Percentiles rank a stretch among this genome's conserved stretches.
These are phyloP conservation scores for Hypsizygus marmoreus DNA, from an alignment of 768 basidiomycete genomes.

Conservation along the genomic window DNA sequence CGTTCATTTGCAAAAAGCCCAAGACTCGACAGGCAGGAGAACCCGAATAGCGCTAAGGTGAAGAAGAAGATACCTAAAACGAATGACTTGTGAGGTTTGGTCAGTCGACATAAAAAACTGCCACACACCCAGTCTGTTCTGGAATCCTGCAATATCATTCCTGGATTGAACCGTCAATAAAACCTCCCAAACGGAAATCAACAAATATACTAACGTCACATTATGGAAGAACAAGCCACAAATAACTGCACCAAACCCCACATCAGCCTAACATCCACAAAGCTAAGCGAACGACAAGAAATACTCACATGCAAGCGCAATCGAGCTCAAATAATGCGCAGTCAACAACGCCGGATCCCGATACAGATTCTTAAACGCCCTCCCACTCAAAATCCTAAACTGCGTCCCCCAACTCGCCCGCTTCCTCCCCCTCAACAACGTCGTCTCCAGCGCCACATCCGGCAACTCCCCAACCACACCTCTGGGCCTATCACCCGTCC, in stretches of 20 bases:
- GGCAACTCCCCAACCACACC: conserved; percentile 57
- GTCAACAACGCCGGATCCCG: conserved; percentile 89
- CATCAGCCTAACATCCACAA: conserved; percentile 6
- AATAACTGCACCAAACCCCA: conserved; percentile 71
- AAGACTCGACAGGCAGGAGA: conserved; percentile 93
- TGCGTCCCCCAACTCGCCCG: conserved; percentile 88
- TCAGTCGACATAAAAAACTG: no score
- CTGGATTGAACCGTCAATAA: conserved; percentile 33
- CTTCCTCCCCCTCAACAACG: conserved; percentile 67
- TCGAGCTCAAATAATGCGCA: conserved; percentile 86
- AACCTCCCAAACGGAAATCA: background rate
- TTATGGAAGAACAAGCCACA: conserved; percentile 94
- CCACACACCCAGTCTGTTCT: conserved; percentile 85
- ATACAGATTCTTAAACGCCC: conserved; percentile 98
- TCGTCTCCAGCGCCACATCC: conserved; percentile 70
- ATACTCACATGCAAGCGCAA: conserved; percentile 78
- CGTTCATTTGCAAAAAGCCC: conserved; percentile 95
- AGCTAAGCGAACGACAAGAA: conserved; percentile 4
- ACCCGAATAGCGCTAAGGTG: conserved; percentile 93
- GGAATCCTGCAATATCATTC: conserved; percentile 96
- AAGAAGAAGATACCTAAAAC: conserved; percentile 92
- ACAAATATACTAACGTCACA: conserved; percentile 56
- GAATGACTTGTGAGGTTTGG: no score
- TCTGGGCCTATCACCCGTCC: conserved; percentile 29
- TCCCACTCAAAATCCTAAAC: conserved; percentile 90